A percentile compares a stretch with the other conserved stretches of the same genome.
These are phyloP conservation scores for Backusella tuberculispora DNA, from an alignment of 192 early-diverging fungal species.

Conservation along the genomic window DNA sequence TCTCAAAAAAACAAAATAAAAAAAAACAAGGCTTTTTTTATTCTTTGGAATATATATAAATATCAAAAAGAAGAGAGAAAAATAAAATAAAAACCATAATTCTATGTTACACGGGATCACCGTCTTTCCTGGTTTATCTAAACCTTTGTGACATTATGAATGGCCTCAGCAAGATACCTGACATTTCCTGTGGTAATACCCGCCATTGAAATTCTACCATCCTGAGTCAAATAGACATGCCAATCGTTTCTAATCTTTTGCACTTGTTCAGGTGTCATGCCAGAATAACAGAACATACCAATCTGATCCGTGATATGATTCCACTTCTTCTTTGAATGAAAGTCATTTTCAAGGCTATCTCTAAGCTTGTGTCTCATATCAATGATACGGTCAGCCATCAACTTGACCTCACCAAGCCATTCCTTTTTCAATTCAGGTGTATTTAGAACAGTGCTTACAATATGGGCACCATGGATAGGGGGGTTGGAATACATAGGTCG, in stretches of 20 bases:
- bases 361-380: constrained; percentile 79
- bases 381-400: constrained; percentile 96
- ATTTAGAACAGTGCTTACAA: constrained; percentile 88
- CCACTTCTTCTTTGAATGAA: constrained; percentile 79
- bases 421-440: constrained; percentile 71
- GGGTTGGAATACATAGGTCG: constrained; percentile 98
- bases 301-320: constrained; percentile 86
- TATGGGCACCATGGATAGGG: constrained; percentile 89
- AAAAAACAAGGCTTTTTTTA: neutral
- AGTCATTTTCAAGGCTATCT: constrained; percentile 77
- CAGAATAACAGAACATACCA: constrained; percentile 99
- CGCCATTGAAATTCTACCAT: constrained; percentile 96
- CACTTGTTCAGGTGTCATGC: constrained; percentile 87
- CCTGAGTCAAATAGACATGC: constrained; percentile 93
- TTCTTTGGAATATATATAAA: neutral
- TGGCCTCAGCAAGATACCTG: constrained; percentile 92
- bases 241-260: constrained; percentile 79
- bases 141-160: constrained; percentile 88
- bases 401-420: constrained; percentile 91
- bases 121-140: constrained; percentile 5
- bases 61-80: neutral
- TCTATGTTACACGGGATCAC: neutral
- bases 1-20: no score
- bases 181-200: constrained; percentile 93
- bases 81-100: neutral